Base-by-base conservation (phyloP, 139 green algal genomes). In the Picochlorum sp. region DNA sequence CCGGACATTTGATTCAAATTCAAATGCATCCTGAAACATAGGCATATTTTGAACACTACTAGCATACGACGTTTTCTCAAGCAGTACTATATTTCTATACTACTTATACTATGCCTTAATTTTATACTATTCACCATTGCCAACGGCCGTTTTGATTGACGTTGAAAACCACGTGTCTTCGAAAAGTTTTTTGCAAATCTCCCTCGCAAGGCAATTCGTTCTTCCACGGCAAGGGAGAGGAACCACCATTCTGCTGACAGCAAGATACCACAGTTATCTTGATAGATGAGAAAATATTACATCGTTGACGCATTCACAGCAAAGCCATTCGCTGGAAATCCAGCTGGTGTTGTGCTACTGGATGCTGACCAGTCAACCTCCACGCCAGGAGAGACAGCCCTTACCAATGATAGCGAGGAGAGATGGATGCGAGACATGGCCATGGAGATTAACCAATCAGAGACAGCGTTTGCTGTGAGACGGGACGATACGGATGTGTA, bases 271-370 rank as follows among this genome's bases (percentile, higher is more conserved):
- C 2, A 26, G 0, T 2, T 26, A 26, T 26, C 24, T 26, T 26
- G 24, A 26, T 26, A 26, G 24, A 26, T 26, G 24, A 26, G 24
- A 26, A 26, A 26, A 3, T 52, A 52, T 8, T 56, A 56, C 21
- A 69, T 87, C 62, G 80, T 88, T 0, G 80, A 95, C 56, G 87
- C 88, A 0, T 95, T 95, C 68, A 79, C 82, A 0, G 49, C 41
- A 1, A 23, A 54, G 2, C 56, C 79, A 0, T 90, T 91, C 58
- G 45, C 14, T 4, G 88, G 88, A 58, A 95, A 95, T 57, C 80
- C 88, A 11, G 88, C 88, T 58, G 88, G 87, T 16, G 83, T 95
- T 20, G 47, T 52, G 7, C 16, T 52, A 8, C 24, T n/a, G 16
- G 14, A 15, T 20, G 7, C 3, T 52, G 73, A 73, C 58, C 62